Base-by-base conservation (phyloP, 1,284 basidiomycete genomes). In the Malassezia psittaci region DNA sequence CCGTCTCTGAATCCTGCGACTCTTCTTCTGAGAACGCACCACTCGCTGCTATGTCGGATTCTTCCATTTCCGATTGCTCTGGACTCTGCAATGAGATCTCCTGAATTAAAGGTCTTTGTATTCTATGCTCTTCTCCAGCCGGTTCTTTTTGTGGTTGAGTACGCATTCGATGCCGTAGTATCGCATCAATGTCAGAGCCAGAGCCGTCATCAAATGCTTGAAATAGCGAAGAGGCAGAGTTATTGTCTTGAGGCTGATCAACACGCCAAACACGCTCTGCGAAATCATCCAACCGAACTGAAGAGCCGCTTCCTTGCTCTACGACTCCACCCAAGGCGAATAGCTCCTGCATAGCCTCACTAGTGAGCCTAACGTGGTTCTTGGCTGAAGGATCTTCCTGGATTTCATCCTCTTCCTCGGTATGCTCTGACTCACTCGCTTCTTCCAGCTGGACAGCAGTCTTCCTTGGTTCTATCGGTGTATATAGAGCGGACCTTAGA, bases 201-300 rank as follows among this genome's bases (percentile, higher is more conserved):
- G 39, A 21, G 2, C 39, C 48, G 18, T 18, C n/a, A 16, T 41
- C 33, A 41, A 56, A 56, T 12, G 42, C 29, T 16, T 42, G 41
- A 15, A 56, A 44, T 13, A 56, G 33, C 3, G 54, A 56, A 15
- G 48, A 51, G 0, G 48, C 37, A 1, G 33, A 24, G 11, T 16
- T 10, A 12, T 42, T 40, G 33, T 44, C 40, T 19, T 29, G 32
- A 21, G 46, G 39, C 32, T 38, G 37, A 24, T 39, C 43, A 15
- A 57, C 51, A 38, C 45, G 55, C 55, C 48, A 51, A 12, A 52
- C 55, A 16, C 29, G 44, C 7, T 52, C 55, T n/a, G 46, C 55
- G 52, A 57, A 57, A n/a, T 34, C 35, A 10, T 48, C 55, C 16
- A 52, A 21, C 13, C 21, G 8, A 15, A 57, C 51, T 5, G 51